phyloP scores from a whole-genome alignment of 768 basidiomycete genomes.

The Leccinum disarticulatum region DNA sequence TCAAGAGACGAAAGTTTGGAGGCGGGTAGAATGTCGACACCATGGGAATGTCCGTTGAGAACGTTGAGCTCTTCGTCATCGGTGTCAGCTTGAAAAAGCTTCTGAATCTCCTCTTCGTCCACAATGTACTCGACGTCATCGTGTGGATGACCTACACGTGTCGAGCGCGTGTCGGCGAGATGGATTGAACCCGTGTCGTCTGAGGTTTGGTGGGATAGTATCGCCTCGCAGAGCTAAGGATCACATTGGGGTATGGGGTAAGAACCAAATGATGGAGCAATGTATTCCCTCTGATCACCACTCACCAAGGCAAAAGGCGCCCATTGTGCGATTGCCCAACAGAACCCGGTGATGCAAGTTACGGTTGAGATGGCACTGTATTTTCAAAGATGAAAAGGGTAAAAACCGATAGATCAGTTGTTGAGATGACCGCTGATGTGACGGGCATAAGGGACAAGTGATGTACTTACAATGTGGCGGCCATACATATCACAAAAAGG shows the following conservation, averaged over 20 bases:
- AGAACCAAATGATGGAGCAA: neutral
- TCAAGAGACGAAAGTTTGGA: constrained; percentile 9
- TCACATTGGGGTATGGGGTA: constrained; percentile 21
- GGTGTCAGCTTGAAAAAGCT: constrained; percentile 20
- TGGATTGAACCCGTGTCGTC: constrained; percentile 39
- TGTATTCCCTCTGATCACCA: constrained; percentile 8
- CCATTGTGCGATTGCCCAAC: constrained; percentile 94
- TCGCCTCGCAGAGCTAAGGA: constrained; percentile 77
- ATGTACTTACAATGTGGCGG: constrained; percentile 73
- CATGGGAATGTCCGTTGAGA: neutral
- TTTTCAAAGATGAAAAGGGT: constrained; percentile 10
- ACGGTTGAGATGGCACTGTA: constrained; percentile 71
- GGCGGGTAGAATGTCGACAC: neutral
- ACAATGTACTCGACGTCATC: constrained; percentile 19
- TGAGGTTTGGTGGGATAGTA: constrained; percentile 57
- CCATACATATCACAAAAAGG: constrained; percentile 75
- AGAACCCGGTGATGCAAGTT: constrained; percentile 79
- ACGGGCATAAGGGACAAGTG: constrained; percentile 2
- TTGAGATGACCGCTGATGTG: constrained; percentile 16
- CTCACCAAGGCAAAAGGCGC: constrained; percentile 86
- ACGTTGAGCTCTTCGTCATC: constrained; percentile 24
- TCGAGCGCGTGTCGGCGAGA: constrained; percentile 37
- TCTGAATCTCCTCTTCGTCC: constrained; percentile 28
- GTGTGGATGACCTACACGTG: constrained; percentile 8
- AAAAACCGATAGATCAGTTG: constrained; percentile 11